Conservation (phyloP, 2,329 filamentous ascomycete genomes). For the Beauveria bassiana region DNA sequence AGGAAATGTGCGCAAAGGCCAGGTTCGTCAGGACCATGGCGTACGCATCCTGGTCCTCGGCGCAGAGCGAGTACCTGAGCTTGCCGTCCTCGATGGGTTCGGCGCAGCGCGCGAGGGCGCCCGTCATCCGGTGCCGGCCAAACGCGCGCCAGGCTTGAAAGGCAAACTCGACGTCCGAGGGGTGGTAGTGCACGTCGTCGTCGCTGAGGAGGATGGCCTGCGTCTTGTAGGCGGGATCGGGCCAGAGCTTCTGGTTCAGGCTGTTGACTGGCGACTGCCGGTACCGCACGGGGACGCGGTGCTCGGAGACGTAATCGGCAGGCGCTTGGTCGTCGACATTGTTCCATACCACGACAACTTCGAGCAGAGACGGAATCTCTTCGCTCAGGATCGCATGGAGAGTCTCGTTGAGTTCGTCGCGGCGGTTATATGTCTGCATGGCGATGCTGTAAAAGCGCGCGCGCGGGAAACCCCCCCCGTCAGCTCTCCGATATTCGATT, state of each 20-base stretch:
- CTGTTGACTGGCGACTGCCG: conserved; percentile 26
- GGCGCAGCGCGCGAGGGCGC: conserved; percentile 29
- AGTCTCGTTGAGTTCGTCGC: conserved; percentile 20
- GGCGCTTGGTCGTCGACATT: conserved; percentile 25
- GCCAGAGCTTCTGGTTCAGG: conserved; percentile 30
- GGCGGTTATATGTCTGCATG: neutral
- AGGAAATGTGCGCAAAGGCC: conserved; percentile 29
- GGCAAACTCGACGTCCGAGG: conserved; percentile 30
- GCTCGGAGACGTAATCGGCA: conserved; percentile 21
- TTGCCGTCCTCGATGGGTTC: conserved; percentile 18
- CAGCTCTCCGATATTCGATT: neutral
- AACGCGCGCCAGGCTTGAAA: conserved; percentile 34
- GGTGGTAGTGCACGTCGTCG: conserved; percentile 32
- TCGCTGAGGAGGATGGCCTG: conserved; percentile 32
- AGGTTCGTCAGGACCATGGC: conserved; percentile 31
- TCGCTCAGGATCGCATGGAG: conserved; percentile 21
- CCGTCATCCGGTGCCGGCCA: conserved; percentile 26
- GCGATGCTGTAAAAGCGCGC: neutral
- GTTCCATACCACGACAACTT: conserved; percentile 32
- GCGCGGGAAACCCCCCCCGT: neutral
- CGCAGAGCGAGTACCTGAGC: conserved; percentile 27
- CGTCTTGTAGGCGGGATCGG: conserved; percentile 28
- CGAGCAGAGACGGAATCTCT: conserved; percentile 28
- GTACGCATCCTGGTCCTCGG: conserved; percentile 23
- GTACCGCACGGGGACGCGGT: conserved; percentile 27